A percentile compares a stretch with the other conserved stretches of the same genome.
phyloP scores from a whole-genome alignment of 805 yeast genomes.

The Hanseniaspora valbyensis region DNA sequence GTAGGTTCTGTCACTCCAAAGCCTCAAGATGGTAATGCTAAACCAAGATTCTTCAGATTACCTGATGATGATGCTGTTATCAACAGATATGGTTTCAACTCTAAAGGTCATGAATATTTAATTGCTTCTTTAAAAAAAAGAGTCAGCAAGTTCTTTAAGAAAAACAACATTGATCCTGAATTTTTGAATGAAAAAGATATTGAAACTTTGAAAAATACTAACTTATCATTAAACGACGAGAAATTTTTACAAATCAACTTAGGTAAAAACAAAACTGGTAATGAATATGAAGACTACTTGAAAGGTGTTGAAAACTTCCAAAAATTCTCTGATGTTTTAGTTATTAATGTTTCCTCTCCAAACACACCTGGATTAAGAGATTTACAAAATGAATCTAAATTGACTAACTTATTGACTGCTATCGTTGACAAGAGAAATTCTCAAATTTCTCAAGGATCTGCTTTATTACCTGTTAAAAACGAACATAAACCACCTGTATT shows the following conservation, averaged over 20 bases:
- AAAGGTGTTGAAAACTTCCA: conserved; percentile 76
- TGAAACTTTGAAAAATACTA: conserved; percentile 18
- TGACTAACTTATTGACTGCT: conserved; percentile 52
- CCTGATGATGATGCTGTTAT: conserved; percentile 81
- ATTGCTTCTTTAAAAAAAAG: conserved; percentile 57
- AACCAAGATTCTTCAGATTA: conserved; percentile 80
- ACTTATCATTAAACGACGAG: conserved; percentile 46
- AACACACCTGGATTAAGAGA: conserved; percentile 91
- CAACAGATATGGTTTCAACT: conserved; percentile 90
- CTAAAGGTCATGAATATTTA: conserved; percentile 73
- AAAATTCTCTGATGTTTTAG: conserved; percentile 74
- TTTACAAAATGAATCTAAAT: conserved; percentile 65
- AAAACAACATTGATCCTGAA: conserved; percentile 21
- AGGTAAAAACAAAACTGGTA: conserved; percentile 88
- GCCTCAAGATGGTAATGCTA: conserved; percentile 92
- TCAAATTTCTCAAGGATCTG: conserved; percentile 32
- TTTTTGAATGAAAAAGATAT: conserved; percentile 20
- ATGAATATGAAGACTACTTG: conserved; percentile 76
- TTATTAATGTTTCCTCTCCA: conserved; percentile 87
- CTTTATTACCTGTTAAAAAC: conserved; percentile 20
- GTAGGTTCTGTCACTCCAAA: conserved; percentile 86
- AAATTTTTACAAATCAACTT: conserved; percentile 70
- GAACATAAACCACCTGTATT: conserved; percentile 58
- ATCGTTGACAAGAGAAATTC: conserved; percentile 64
- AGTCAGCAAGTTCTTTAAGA: conserved; percentile 33